phyloP scores from a whole-genome alignment of 352 stramenopile species.

The Thraustochytrium striatum region DNA sequence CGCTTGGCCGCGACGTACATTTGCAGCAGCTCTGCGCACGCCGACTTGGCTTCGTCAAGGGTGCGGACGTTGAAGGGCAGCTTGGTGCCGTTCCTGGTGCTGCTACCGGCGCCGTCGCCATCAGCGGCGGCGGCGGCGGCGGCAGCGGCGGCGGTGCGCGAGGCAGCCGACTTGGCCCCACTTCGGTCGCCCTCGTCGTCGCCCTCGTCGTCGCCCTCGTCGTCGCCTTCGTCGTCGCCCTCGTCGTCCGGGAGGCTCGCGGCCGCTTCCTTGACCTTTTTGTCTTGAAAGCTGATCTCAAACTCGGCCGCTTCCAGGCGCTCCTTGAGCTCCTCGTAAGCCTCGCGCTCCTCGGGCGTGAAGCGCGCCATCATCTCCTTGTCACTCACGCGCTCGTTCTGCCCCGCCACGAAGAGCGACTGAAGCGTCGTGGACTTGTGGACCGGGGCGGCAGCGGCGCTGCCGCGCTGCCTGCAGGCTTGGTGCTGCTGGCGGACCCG shows the following conservation, averaged over 20 bases:
- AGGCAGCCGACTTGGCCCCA: background rate
- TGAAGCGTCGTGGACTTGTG: background rate
- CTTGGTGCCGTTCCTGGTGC: too few relatives aligned
- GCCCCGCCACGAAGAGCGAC: background rate
- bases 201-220: background rate
- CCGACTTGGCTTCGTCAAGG: conserved; percentile 21
- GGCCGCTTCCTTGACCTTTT: conserved; percentile 21
- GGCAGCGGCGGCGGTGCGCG: too few relatives aligned
- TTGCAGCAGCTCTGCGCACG: conserved; percentile 27
- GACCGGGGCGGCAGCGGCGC: background rate
- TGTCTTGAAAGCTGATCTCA: conserved; percentile 42
- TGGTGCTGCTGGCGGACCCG: background rate
- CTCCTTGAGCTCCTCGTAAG: conserved; percentile 18
- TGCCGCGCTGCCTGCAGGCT: background rate
- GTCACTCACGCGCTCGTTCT: background rate
- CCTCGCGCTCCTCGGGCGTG: conserved; percentile 17
- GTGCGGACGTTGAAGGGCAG: too few relatives aligned
- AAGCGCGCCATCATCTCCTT: background rate
- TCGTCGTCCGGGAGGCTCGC: background rate
- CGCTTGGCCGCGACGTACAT: conserved; percentile 35
- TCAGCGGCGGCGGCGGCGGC: too few relatives aligned
- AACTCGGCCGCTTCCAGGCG: conserved; percentile 27
- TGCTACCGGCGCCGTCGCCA: too few relatives aligned
- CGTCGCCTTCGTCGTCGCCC: background rate
- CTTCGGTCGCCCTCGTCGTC: background rate